phyloP scores from a whole-genome alignment of 257 asterid genomes.

The Jasminum sambac region DNA sequence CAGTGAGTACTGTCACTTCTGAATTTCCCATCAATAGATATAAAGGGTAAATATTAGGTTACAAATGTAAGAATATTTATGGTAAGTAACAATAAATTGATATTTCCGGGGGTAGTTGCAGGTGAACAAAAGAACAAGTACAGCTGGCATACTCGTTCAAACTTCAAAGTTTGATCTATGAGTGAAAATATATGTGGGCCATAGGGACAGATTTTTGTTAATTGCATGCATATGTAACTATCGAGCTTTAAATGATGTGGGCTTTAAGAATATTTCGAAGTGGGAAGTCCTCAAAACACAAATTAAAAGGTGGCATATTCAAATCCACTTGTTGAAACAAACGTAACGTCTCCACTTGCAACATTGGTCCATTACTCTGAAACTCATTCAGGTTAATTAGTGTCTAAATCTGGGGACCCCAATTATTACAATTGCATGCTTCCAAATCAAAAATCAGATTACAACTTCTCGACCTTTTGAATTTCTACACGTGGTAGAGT shows the following conservation, averaged over 20 bases:
- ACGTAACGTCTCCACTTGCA: conserved; percentile 15
- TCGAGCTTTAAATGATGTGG: conserved; percentile 43
- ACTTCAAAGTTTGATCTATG: too few relatives aligned
- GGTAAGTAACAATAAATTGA: not conserved
- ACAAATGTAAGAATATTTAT: too few relatives aligned
- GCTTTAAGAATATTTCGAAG: conserved; percentile 39
- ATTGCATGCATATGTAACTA: conserved; percentile 29
- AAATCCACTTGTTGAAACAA: conserved; percentile 41
- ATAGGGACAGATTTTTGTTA: conserved; percentile 4
- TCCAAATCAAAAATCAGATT: not conserved
- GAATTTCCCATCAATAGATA: not conserved
- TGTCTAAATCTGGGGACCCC: conserved; percentile 22
- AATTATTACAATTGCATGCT: not conserved
- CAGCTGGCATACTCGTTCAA: not conserved
- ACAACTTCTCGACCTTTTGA: not conserved
- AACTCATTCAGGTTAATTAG: conserved; percentile 11
- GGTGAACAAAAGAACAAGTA: not conserved
- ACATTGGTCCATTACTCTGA: not conserved
- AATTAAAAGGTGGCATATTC: conserved; percentile 43
- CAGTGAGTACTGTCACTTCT: not conserved
- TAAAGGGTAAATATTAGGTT: too few relatives aligned
- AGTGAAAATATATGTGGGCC: not conserved
- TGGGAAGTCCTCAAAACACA: conserved; percentile 19
- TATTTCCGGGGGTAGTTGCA: conserved; percentile 1
- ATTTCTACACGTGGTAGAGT: too few relatives aligned